Percentiles rank a stretch among this genome's conserved stretches.
Evolutionary conservation across 176 grass and related monocot genomes (phyloP).

Genomic region (Lolium perenne): DNA sequence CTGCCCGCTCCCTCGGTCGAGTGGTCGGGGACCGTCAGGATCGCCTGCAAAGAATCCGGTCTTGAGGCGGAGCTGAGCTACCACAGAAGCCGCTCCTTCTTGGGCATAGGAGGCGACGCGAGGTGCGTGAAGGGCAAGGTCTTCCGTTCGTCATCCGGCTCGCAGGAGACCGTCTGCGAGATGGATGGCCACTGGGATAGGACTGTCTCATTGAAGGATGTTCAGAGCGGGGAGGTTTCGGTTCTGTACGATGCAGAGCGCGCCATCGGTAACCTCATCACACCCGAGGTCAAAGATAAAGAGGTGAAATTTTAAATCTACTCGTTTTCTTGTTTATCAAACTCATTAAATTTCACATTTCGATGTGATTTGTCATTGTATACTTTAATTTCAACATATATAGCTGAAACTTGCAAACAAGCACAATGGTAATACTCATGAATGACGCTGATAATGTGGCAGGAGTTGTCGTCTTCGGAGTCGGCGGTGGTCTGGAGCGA

Average conservation of each 20-base stretch:
- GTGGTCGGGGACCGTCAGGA: slow-evolving; percentile 69
- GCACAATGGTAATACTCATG: neutral
- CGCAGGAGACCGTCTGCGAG: slow-evolving; percentile 51
- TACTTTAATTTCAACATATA: neutral
- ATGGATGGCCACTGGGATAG: slow-evolving; percentile 84
- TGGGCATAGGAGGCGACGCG: slow-evolving; percentile 72
- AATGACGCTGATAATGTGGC: neutral
- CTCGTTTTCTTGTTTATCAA: too few species aligned
- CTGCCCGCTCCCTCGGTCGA: slow-evolving; percentile 63
- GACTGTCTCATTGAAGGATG: slow-evolving; percentile 63
- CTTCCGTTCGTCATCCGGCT: slow-evolving; percentile 28
- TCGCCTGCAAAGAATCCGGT: slow-evolving; percentile 61
- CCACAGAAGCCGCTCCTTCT: slow-evolving; percentile 56
- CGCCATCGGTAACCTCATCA: slow-evolving; percentile 58
- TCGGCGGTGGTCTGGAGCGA: slow-evolving; percentile 76
- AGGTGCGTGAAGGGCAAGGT: slow-evolving; percentile 67
- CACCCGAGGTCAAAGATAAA: slow-evolving; percentile 55
- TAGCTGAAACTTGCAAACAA: neutral
- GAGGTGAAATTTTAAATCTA: slow-evolving; percentile 49
- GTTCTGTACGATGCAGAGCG: slow-evolving; percentile 65
- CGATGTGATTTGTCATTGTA: too few species aligned
- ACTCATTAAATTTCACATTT: too few species aligned
- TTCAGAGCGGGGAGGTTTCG: slow-evolving; percentile 51
- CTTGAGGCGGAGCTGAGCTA: slow-evolving; percentile 71
- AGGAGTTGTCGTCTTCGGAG: slow-evolving; percentile 63